These are phyloP conservation scores for Hygrophorus russula DNA, from an alignment of 768 basidiomycete genomes.

Conservation along the genomic window DNA sequence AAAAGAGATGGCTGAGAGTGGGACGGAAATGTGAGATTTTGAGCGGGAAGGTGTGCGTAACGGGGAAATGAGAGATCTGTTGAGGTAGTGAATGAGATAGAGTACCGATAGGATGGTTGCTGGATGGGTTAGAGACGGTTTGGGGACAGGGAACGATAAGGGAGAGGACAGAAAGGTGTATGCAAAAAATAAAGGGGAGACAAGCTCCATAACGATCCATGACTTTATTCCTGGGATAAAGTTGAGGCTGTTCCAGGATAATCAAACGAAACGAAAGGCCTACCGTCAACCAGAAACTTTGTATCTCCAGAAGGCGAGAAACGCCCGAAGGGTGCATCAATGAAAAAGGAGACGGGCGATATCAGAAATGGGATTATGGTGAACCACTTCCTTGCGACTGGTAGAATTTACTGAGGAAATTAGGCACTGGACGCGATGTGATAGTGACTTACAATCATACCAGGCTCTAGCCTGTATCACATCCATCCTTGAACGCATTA, in stretches of 20 bases:
- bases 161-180: slow-evolving; percentile 38
- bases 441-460: too few species aligned
- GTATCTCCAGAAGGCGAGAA: slow-evolving; percentile 43
- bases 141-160: slow-evolving; percentile 24
- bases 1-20: slow-evolving; percentile 45
- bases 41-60: slow-evolving; percentile 73
- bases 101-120: slow-evolving; percentile 38
- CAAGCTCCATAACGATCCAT: slow-evolving; percentile 73
- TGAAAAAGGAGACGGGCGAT: slow-evolving; percentile 28
- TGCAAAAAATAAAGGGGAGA: slow-evolving; percentile 47
- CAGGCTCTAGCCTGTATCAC: too few species aligned
- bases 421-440: too few species aligned
- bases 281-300: slow-evolving; percentile 47
- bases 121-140: slow-evolving; percentile 18
- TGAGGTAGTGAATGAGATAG: slow-evolving; percentile 70
- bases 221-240: slow-evolving; percentile 21
- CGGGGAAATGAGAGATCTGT: slow-evolving; percentile 73
- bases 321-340: slow-evolving; percentile 76
- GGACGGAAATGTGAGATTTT: slow-evolving; percentile 58
- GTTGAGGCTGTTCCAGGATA: neutral
- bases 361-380: too few species aligned
- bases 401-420: too few species aligned
- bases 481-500: too few species aligned
- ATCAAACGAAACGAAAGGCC: slow-evolving; percentile 8
- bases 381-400: too few species aligned